These are phyloP conservation scores for Globisporangium paroecandrum DNA, from an alignment of 352 stramenopile species.

Conservation along the genomic window DNA sequence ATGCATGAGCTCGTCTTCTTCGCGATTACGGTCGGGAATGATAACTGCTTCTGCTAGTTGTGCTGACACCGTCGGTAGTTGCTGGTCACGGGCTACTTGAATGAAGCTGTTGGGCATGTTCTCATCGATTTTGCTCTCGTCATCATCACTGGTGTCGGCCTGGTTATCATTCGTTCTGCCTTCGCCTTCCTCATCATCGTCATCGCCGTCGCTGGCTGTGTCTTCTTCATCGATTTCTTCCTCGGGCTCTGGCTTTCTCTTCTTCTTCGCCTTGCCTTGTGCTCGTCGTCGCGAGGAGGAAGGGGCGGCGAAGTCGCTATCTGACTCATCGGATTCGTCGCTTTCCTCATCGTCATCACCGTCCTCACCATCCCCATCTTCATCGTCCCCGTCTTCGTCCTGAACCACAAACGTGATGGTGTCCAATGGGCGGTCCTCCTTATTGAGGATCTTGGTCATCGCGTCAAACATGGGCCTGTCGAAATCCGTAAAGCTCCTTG, in stretches of 20 bases:
- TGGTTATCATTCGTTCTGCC: neutral
- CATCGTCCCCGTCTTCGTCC: neutral
- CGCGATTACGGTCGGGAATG: neutral
- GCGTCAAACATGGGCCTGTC: slow-evolving; percentile 6
- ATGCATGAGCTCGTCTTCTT: neutral
- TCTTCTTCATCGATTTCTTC: neutral
- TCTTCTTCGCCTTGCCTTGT: neutral
- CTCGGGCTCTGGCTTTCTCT: neutral
- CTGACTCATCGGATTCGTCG: neutral
- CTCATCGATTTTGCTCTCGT: neutral
- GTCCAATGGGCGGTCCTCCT: neutral
- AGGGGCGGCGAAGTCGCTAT: neutral
- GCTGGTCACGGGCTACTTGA: neutral
- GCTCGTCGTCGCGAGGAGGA: neutral
- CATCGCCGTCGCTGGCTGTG: neutral
- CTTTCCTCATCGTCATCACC: neutral
- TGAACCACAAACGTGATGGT: neutral
- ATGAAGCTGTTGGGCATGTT: neutral
- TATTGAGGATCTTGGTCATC: slow-evolving; percentile 6
- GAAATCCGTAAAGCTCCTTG: slow-evolving; percentile 10
- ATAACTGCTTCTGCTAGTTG: neutral
- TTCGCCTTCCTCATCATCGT: neutral
- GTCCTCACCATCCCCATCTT: neutral
- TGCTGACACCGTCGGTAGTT: no score
- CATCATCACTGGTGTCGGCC: neutral